Evolutionary conservation across 202 grass and related monocot species (phyloP).

Genomic region (Brachypodium distachyon): DNA sequence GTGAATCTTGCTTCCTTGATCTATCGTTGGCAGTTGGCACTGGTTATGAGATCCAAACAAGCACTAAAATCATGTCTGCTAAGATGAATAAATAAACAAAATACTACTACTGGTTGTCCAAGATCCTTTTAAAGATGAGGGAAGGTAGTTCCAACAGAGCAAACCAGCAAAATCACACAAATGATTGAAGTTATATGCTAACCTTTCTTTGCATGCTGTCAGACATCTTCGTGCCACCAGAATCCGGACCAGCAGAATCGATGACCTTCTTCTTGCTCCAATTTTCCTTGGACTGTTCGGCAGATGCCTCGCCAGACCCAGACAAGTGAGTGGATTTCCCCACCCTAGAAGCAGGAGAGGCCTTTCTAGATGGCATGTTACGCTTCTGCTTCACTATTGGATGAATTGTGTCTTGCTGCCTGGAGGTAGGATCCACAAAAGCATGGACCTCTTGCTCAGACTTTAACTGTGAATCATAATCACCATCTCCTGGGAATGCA

Average conservation of each 20-base stretch:
- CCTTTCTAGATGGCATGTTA: constrained; percentile 64
- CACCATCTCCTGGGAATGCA: constrained; percentile 31
- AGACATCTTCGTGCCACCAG: constrained; percentile 61
- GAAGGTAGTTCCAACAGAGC: neutral
- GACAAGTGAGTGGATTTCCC: constrained; percentile 50
- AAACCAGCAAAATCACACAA: neutral
- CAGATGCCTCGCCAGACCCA: constrained; percentile 48
- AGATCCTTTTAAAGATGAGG: neutral
- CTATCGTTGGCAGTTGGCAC: neutral
- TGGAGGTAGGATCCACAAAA: constrained; percentile 40
- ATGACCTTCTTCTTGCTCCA: constrained; percentile 58
- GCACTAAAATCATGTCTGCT: neutral
- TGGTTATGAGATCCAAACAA: neutral
- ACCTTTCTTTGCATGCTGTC: constrained; percentile 98
- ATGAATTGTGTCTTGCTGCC: constrained; percentile 26
- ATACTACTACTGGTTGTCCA: neutral
- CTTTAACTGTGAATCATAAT: constrained; percentile 42
- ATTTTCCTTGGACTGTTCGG: constrained; percentile 52
- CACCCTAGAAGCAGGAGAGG: constrained; percentile 48
- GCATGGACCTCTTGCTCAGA: constrained; percentile 22
- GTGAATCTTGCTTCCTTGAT: neutral
- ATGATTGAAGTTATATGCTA: neutral
- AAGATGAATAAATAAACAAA: constrained; percentile 4
- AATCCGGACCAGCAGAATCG: constrained; percentile 30
- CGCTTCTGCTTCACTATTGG: constrained; percentile 52